These are phyloP conservation scores for Trichoderma endophyticum DNA, from an alignment of 2,329 filamentous ascomycete species.

Conservation along the genomic window DNA sequence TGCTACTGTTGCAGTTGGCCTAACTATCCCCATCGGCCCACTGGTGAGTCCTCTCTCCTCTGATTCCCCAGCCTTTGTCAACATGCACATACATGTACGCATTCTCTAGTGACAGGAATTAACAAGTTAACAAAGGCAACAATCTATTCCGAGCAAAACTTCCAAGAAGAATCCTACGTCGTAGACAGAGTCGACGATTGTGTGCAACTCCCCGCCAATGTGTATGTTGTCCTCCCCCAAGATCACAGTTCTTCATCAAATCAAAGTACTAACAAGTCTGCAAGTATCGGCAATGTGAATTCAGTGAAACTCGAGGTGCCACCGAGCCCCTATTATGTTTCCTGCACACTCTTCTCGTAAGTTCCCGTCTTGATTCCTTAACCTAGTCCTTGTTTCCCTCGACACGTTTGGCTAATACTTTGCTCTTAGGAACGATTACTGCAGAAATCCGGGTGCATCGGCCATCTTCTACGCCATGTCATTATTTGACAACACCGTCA, in stretches of 20 bases:
- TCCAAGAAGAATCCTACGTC: neutral
- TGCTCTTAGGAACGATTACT: neutral
- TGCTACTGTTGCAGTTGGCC: neutral
- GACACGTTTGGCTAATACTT: neutral
- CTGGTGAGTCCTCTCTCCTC: neutral
- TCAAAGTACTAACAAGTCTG: neutral
- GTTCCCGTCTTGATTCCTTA: neutral
- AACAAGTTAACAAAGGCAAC: neutral
- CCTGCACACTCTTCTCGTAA: slow-evolving; percentile 4
- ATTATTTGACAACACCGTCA: neutral
- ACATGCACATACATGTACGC: neutral
- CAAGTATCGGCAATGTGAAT: neutral
- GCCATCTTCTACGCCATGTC: neutral
- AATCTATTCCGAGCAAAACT: neutral
- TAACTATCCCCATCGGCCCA: neutral
- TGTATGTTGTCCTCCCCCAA: neutral
- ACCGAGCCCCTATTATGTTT: neutral
- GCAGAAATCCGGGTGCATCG: neutral
- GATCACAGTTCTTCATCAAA: neutral
- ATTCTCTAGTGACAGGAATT: neutral
- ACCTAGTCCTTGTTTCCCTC: neutral
- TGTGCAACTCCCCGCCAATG: neutral
- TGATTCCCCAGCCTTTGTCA: neutral
- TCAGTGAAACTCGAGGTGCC: neutral
- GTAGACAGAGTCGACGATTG: neutral